Base-by-base conservation (phyloP, 768 basidiomycete species). In the Amanita jacksonii region DNA sequence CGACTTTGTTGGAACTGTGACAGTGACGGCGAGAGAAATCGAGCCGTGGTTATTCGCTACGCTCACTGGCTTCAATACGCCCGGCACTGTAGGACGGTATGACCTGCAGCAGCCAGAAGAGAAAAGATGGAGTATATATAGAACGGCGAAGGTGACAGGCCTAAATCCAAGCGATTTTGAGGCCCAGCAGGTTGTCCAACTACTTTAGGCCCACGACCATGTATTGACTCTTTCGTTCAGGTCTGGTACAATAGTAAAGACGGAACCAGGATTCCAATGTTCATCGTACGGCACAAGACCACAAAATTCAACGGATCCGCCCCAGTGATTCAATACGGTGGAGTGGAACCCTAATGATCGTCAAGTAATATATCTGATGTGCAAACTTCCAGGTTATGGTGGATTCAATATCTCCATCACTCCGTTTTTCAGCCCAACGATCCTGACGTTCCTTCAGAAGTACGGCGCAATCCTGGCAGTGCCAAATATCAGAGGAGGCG, bases 211-310 rank as follows among this genome's bases (percentile, higher is more conserved):
- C 10, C 8, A 13, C 9, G 8, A 12, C n/a, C 23, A 16, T 28
- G 16, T 35, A 18, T 12, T 37, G 18, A 3, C 9, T 20, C 38
- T 41, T 47, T 12, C n/a, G 24, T n/a, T 19, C 20, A 78, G 73
- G 81, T 87, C 15, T 91, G 87, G 81, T 90, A 80, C 54, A 58
- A 67, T 15, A 79, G 78, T 60, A 84, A 81, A 58, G 88, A 90
- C 54, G 85, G 85, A 1, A 88, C 85, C 4, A 73, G 69, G 42
- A 67, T 91, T 27, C 88, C 88, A 1, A 89, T 91, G 87, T 90
- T 88, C 54, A 71, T 91, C 49, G 82, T 88, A 16, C 73, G 78
- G 37, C 85, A 84, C 56, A 81, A 81, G 57, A 71, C 68, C 28
- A 85, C 81, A 3, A 63, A 70, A 48, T 67, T 76, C 32, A 82